Conservation (phyloP, 2,329 filamentous ascomycete genomes). For the Ophiocordyceps robertsii region DNA sequence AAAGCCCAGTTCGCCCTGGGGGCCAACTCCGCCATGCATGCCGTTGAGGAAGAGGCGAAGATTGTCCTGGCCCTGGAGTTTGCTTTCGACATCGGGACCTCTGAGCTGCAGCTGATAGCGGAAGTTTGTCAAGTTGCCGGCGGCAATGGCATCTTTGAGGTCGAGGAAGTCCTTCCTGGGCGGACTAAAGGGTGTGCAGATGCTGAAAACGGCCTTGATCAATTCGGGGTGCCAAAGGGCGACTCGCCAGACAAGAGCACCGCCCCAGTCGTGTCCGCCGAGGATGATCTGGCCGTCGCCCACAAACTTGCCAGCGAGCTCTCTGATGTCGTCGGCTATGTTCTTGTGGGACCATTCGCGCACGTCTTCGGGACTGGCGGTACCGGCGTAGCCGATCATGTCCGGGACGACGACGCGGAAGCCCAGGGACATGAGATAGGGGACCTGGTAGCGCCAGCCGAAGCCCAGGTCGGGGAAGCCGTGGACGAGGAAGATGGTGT, state of each 20-base stretch:
- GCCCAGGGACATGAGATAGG: slow-evolving; percentile 55
- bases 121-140: slow-evolving; percentile 50
- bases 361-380: slow-evolving; percentile 50
- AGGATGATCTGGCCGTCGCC: slow-evolving; percentile 51
- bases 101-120: slow-evolving; percentile 74
- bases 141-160: slow-evolving; percentile 45
- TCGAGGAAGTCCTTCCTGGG: slow-evolving; percentile 39
- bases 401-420: slow-evolving; percentile 75
- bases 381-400: slow-evolving; percentile 75
- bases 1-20: slow-evolving; percentile 44
- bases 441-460: slow-evolving; percentile 85
- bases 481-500: slow-evolving; percentile 46
- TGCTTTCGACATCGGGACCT: slow-evolving; percentile 50
- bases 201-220: slow-evolving; percentile 59
- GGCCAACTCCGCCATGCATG: slow-evolving; percentile 53
- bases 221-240: slow-evolving; percentile 61
- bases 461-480: slow-evolving; percentile 75
- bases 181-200: slow-evolving; percentile 63
- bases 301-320: slow-evolving; percentile 46
- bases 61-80: slow-evolving; percentile 41
- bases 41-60: slow-evolving; percentile 58
- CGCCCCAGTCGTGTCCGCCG: slow-evolving; percentile 91
- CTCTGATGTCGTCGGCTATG: slow-evolving; percentile 61
- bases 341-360: slow-evolving; percentile 58
- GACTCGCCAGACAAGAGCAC: slow-evolving; percentile 60